Base-by-base conservation (phyloP, 2,329 filamentous ascomycete species). In the Fusarium equiseti region DNA sequence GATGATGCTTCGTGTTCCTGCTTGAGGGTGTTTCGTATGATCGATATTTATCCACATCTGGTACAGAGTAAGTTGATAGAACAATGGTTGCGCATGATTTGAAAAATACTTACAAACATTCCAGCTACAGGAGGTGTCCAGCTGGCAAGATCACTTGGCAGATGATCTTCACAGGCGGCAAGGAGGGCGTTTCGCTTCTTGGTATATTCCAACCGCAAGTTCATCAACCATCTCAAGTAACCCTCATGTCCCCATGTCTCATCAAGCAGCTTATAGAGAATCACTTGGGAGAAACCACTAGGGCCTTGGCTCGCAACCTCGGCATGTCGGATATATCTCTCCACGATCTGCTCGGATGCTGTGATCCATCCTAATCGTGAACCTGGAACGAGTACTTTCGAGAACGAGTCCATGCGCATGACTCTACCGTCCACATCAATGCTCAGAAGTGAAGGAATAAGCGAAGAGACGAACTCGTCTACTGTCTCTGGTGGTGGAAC, bases 211-310 rank as follows among this genome's bases (percentile, higher is more conserved):
- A 89, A 80, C 49, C 94, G 88, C 75, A 98, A 83, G 78, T 93
- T 87, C 78, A 96, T 92, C 70, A 99, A 83, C 96, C 96, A 99
- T 76, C 91, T 87, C 26, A 99, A 81, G 77, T 97, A 99, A 3
- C 95, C 95, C 44, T 89, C 86, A 77, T 99, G 96, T 26, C 95
- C 96, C 96, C 96, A 99, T 52, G 91, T 90, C 80, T 97, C 94
- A 71, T 99, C 96, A 4, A 99, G 85, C 24, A 99, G 85, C 82
- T 97, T 97, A 83, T 92, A 95, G 58, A 98, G 83, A 11, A 95
- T 85, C 24, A 96, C 84, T 82, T 98, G 95, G 0, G 92, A 90
- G 76, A 97, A 88, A 45, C 96, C 96, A 60, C 89, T 91, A 0
- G 96, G 94, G 20, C 93, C 94, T 78, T 99, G 96, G 48, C 90